phyloP scores from a whole-genome alignment of 2,329 filamentous ascomycete species.

The Hypoxylon sp. region DNA sequence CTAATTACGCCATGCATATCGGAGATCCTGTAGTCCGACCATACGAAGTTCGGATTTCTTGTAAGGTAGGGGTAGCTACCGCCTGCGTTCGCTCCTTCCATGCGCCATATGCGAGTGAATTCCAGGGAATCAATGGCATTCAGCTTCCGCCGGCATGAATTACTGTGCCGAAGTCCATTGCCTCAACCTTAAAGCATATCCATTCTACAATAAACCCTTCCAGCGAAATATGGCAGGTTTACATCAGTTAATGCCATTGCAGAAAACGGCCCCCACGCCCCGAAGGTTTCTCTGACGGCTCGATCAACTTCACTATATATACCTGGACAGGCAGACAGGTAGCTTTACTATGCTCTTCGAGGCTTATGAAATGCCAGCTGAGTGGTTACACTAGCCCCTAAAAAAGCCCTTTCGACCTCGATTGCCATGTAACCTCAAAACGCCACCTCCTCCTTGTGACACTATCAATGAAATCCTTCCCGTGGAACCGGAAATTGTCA shows the following conservation, averaged over 20 bases:
- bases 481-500: not conserved
- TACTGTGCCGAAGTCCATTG: not conserved
- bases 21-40: not conserved
- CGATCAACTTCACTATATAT: not conserved
- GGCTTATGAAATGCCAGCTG: not conserved
- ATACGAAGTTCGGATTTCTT: not conserved
- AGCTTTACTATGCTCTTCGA: no score
- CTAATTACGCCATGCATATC: not conserved
- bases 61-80: no score
- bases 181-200: not conserved
- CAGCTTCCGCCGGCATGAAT: not conserved
- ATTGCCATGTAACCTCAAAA: not conserved
- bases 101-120: not conserved
- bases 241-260: not conserved
- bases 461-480: not conserved
- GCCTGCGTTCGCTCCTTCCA: not conserved
- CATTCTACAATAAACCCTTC: not conserved
- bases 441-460: not conserved
- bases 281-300: not conserved
- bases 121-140: not conserved
- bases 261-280: not conserved
- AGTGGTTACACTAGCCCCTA: not conserved
- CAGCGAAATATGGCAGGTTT: not conserved
- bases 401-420: not conserved
- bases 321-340: no score